These are phyloP conservation scores for Verticillium longisporum DNA, from an alignment of 2,329 filamentous ascomycete species.

Conservation along the genomic window DNA sequence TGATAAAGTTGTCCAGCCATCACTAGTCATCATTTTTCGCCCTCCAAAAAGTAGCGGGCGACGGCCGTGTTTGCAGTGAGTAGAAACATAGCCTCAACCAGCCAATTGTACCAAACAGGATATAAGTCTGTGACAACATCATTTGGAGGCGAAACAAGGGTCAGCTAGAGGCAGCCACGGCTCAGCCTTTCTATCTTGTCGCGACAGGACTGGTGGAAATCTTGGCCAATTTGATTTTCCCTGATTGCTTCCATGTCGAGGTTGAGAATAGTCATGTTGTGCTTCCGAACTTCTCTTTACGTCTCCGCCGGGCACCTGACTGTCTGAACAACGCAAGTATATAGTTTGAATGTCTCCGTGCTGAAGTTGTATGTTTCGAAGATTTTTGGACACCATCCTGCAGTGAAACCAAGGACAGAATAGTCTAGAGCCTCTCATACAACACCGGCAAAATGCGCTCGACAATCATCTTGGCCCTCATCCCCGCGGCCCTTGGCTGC, in stretches of 20 bases:
- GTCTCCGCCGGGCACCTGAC: not conserved
- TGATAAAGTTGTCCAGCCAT: not conserved
- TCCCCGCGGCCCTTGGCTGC: constrained; percentile 19
- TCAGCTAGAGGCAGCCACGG: not conserved
- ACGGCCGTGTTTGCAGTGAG: too few relatives aligned
- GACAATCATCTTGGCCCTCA: constrained; percentile 13
- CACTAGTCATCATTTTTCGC: not conserved
- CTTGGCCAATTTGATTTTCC: not conserved
- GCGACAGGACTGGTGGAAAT: not conserved
- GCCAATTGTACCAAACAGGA: too few relatives aligned
- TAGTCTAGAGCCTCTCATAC: not conserved
- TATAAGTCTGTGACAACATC: not conserved
- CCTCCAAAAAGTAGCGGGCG: too few relatives aligned
- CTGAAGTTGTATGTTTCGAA: not conserved
- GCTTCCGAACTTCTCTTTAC: not conserved
- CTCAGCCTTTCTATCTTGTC: not conserved
- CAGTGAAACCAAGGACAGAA: not conserved
- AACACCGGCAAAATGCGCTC: constrained; percentile 9
- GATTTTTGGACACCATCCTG: not conserved
- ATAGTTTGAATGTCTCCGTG: not conserved
- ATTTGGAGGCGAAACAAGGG: not conserved
- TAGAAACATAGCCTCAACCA: too few relatives aligned
- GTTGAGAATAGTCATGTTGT: not conserved
- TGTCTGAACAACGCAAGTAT: not conserved
- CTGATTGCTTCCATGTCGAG: not conserved